These are phyloP conservation scores for Alternaria dauci DNA, from an alignment of 2,329 filamentous ascomycete species.

Conservation along the genomic window DNA sequence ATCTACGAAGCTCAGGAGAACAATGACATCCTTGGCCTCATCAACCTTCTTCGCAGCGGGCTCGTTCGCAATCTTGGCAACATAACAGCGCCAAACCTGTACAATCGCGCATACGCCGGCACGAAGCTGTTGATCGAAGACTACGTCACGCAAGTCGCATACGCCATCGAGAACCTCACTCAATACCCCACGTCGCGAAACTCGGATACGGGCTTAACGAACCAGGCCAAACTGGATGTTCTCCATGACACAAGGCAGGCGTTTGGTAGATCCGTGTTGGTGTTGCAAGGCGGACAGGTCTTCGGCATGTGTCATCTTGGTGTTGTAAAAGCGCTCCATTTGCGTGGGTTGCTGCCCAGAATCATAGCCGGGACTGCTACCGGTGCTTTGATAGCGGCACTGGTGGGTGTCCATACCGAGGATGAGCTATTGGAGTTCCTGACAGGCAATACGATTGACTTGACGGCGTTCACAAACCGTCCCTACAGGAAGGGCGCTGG, in stretches of 20 bases:
- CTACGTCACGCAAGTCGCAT: slow-evolving; percentile 85
- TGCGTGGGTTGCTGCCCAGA: slow-evolving; percentile 80
- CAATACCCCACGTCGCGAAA: slow-evolving; percentile 65
- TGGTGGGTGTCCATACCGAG: slow-evolving; percentile 87
- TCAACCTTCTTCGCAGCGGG: slow-evolving; percentile 81
- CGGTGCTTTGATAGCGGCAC: slow-evolving; percentile 85
- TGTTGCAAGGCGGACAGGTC: slow-evolving; percentile 88
- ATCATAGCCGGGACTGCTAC: slow-evolving; percentile 93
- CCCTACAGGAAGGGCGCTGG: slow-evolving; percentile 30
- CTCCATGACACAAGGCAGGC: slow-evolving; percentile 87
- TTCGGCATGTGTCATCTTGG: slow-evolving; percentile 91
- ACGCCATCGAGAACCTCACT: slow-evolving; percentile 79
- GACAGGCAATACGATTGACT: slow-evolving; percentile 80
- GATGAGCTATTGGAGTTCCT: slow-evolving; percentile 82
- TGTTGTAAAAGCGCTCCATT: slow-evolving; percentile 85
- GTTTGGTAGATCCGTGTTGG: slow-evolving; percentile 84
- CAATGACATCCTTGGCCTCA: slow-evolving; percentile 75
- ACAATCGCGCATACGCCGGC: slow-evolving; percentile 84
- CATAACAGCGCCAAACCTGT: slow-evolving; percentile 81
- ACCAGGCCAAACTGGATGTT: slow-evolving; percentile 83
- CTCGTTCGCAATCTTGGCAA: slow-evolving; percentile 87
- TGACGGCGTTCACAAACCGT: slow-evolving; percentile 74
- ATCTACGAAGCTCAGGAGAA: slow-evolving; percentile 74
- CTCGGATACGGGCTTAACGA: slow-evolving; percentile 65
- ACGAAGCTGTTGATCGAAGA: slow-evolving; percentile 92